Evolutionary conservation across 768 basidiomycete genomes (phyloP), one percentile per base, ranked within the genome.

Genomic region (Serendipita sp.): DNA sequence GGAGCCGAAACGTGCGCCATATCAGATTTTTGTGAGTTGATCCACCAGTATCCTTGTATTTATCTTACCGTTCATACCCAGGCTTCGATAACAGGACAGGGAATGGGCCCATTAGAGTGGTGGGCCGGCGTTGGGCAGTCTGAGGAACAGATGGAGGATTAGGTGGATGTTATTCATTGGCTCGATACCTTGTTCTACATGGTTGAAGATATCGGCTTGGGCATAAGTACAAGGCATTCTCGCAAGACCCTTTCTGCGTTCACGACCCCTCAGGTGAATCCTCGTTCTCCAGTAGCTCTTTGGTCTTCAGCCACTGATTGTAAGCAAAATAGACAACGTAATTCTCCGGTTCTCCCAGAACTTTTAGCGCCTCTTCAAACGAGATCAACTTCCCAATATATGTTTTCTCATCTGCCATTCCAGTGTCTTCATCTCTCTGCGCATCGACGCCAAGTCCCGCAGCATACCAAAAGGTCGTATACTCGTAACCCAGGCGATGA

Each of bases 21-120:
- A 88, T 74, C 83, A 80, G 31, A 77, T 91, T 53, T 79, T 80
- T 11, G 88, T 90, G 68, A 67, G 86, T 71, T 44, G 40, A n/a
- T 44, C 23, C 18, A 11, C 13, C 23, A 27, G 44, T 36, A 8
- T 6, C 43, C 44, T 11, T n/a, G 16, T 15, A 18, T 40, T 3
- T 31, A 23, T 50, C 58, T 16, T 29, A 4, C 23, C 1, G 1
- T 23, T 23, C 23, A 23, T 23, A 23, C 23, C 23, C 63, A 91
- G 88, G 87, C 85, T 67, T 89, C 89, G 1, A 88, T 91, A 66
- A 81, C 83, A 11, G 89, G 89, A 72, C 87, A 90, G 69, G 89
- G 90, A 3, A 75, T 92, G 3, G 89, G 89, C 3, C 33, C 66
- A 29, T 31, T 69, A 23, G 65, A 69, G 1, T 69, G 68, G 68